phyloP scores from a whole-genome alignment of 2,329 filamentous ascomycete species.

The Diplodia mutila region DNA sequence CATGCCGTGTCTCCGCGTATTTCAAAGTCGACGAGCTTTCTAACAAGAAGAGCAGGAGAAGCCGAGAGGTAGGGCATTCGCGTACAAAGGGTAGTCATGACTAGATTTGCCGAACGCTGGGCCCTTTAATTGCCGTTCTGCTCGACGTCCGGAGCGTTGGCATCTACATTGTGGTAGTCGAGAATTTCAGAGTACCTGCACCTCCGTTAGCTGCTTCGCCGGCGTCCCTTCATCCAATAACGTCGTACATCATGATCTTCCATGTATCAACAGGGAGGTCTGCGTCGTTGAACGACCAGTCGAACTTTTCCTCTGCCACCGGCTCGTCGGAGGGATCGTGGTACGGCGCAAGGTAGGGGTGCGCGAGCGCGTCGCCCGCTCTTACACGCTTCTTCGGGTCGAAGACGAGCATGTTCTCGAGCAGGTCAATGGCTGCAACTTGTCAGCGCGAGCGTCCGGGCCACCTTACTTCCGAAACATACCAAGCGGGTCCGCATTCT shows the following conservation, averaged over 20 bases:
- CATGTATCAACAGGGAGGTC: constrained; percentile 98
- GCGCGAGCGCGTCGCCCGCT: constrained; percentile 80
- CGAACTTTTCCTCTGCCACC: constrained; percentile 94
- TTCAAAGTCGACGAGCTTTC: constrained; percentile 18
- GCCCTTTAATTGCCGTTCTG: constrained; percentile 30
- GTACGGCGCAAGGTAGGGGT: constrained; percentile 94
- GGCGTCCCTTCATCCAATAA: not conserved
- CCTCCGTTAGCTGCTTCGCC: constrained; percentile 3
- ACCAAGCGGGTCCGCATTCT: constrained; percentile 88
- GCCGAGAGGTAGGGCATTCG: not conserved
- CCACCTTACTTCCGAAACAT: constrained; percentile 38
- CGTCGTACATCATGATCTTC: constrained; percentile 98
- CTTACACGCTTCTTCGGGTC: constrained; percentile 96
- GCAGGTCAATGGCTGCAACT: constrained; percentile 77
- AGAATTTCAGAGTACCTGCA: constrained; percentile 96
- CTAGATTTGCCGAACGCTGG: not conserved
- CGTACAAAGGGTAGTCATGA: not conserved
- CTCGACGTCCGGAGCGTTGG: constrained; percentile 33
- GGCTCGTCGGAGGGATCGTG: constrained; percentile 98
- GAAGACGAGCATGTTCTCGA: constrained; percentile 97
- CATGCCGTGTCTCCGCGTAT: constrained; percentile 1
- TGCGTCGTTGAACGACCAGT: constrained; percentile 99
- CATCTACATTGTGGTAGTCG: constrained; percentile 94
- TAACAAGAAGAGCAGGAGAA: constrained; percentile 20
- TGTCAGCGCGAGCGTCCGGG: not conserved